Evolutionary conservation across 83 land plant species (phyloP), one percentile per base, ranked within the genome.

Genomic region (Picea abies): DNA sequence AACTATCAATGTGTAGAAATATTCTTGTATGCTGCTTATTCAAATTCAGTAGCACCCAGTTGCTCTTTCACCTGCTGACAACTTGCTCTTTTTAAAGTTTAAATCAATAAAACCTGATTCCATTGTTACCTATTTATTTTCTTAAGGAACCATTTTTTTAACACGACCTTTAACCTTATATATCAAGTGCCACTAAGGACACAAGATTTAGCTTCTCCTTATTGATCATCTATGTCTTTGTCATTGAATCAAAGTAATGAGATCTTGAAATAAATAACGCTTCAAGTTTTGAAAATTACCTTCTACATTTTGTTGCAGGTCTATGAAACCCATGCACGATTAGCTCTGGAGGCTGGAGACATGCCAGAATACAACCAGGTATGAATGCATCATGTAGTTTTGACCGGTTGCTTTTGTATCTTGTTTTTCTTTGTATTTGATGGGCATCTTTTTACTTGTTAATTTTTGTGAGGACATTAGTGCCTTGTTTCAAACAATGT

Each of bases 301-400:
- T 65, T 41, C 64, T 80, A 44, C 25, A 61, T 26, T 37, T 19
- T 77, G 70, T 56, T 86, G 52, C 86, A 96, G 98, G 99, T 97
- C 1, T 97, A 97, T 86, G 99, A 97, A 86, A 91, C 98, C 60
- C 99, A 97, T 94, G 99, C 94, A 71, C 89, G 99, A 81, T 81
- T 96, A 79, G 98, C 99, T 12, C 75, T 97, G 44, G 96, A 90
- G 85, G 90, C 92, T 80, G 98, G 98, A 20, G 99, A 97, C 81
- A 79, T 97, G 75, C 94, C 98, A 14, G 98, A 97, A 76, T 97
- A 87, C 84, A 97, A 97, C 84, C 99, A 96, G 98, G 97, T 94
- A 75, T 3, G n/a, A 26, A 8, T 11, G 22, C 20, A 1, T 72
- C 19, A 4, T 41, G 49, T 72, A 72, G 3, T 22, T 19, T 72